Evolutionary conservation across 2,329 filamentous ascomycete species (phyloP).

Genomic region (Arthrobotrys megalospora): DNA sequence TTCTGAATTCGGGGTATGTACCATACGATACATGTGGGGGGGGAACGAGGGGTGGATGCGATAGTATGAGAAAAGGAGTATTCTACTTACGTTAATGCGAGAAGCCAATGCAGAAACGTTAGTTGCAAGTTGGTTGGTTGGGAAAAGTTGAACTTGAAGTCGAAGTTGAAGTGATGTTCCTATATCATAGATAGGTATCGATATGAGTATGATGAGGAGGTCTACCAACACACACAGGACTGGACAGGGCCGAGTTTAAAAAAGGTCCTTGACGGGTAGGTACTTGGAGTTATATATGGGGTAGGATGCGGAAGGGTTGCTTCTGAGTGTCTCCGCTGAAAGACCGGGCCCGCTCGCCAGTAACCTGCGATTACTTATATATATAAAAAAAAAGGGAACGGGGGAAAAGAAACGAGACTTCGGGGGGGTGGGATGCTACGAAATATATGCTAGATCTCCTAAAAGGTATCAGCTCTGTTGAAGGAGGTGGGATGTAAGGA

Average conservation of each 20-base stretch:
- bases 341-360: slow-evolving; percentile 43
- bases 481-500: slow-evolving; percentile 54
- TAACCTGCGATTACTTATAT: slow-evolving; percentile 36
- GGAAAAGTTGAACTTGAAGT: background rate
- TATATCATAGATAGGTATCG: slow-evolving; percentile 22
- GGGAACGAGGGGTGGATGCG: background rate
- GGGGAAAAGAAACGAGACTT: slow-evolving; percentile 30
- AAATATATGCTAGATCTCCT: slow-evolving; percentile 60
- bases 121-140: background rate
- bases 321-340: slow-evolving; percentile 22
- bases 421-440: slow-evolving; percentile 46
- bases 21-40: background rate
- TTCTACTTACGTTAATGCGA: slow-evolving; percentile 21
- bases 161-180: slow-evolving; percentile 6
- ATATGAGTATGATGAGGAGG: slow-evolving; percentile 5
- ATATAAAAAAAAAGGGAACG: slow-evolving; percentile 18
- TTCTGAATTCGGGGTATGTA: no score
- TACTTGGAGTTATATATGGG: slow-evolving; percentile 29
- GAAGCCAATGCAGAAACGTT: background rate
- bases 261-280: slow-evolving; percentile 22
- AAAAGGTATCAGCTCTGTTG: slow-evolving; percentile 40
- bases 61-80: background rate
- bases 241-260: slow-evolving; percentile 28
- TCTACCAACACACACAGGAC: slow-evolving; percentile 7
- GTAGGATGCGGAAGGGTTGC: slow-evolving; percentile 24